Evolutionary conservation across 495 filamentous ascomycete genomes (phyloP), one percentile per base, ranked within the genome.

Genomic region (Neurospora sp.): DNA sequence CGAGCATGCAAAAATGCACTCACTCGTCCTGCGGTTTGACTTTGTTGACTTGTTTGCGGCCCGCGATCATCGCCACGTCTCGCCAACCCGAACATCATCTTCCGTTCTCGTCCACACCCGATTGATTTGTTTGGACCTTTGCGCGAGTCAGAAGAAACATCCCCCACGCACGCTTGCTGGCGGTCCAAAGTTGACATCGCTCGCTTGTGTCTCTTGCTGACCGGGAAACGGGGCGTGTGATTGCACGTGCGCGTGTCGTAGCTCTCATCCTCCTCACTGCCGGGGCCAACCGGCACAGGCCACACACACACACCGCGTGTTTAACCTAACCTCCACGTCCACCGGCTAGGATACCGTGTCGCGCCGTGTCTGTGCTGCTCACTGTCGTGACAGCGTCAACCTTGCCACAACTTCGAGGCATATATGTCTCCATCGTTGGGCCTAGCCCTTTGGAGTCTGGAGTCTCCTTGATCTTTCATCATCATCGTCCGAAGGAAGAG

Each of bases 361-460:
- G 53, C 53, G 53, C 53, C 53, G 53, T 65, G 31, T 65, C 61
- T 14, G 40, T 71, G 44, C 44, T 45, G 42, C 27, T 71, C 61
- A 35, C 73, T 71, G 76, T 74, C 71, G 76, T 74, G 74, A 74
- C 74, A 79, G 73, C 73, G 42, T 74, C 71, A 73, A 76, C 70
- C 76, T 80, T 77, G 77, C 77, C 77, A 79, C 78, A 59, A 61
- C 71, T 69, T 35, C 38, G 53, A 73, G 70, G 59, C 71, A 77
- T 79, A 81, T 78, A 79, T 78, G 70, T 79, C 76, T 75, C 73
- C 75, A 73, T 79, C 76, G 71, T 65, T 65, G 78, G 74, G 72
- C 73, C 76, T 31, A 18, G 44, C 45, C 74, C 71, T 74, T 69
- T 45, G 42, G 69, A 71, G 61, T 48, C 69, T 71, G 68, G 53